Percentiles rank a stretch among this genome's conserved stretches.
Evolutionary conservation across 306 rosid genomes (phyloP).

Genomic region (Rosa rugosa): DNA sequence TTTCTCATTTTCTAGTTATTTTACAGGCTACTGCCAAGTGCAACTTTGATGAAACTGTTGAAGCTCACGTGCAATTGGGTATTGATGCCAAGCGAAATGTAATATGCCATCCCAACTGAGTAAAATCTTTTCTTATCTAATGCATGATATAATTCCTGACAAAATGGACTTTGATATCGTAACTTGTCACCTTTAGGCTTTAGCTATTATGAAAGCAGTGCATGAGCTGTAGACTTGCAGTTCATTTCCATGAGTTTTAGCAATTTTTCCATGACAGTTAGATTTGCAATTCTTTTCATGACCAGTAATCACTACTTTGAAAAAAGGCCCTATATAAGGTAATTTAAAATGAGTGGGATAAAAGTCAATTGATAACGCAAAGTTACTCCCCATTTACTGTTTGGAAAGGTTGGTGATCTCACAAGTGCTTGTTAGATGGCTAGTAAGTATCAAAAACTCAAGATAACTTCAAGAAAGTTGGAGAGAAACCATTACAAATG

Average conservation of each 20-base stretch:
- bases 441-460: background rate
- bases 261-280: background rate
- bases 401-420: slow-evolving; percentile 6
- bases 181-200: background rate
- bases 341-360: background rate
- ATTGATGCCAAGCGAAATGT: slow-evolving; percentile 91
- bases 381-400: background rate
- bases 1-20: slow-evolving; percentile 35
- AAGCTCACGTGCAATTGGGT: slow-evolving; percentile 85
- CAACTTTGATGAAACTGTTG: slow-evolving; percentile 90
- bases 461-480: background rate
- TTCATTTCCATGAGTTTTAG: background rate
- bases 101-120: slow-evolving; percentile 21
- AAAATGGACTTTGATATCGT: background rate
- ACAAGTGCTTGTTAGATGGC: background rate
- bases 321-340: background rate
- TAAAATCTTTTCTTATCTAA: slow-evolving; percentile 6
- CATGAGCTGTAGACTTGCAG: background rate
- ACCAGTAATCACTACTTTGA: background rate
- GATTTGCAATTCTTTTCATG: background rate
- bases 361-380: background rate
- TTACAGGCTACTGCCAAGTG: slow-evolving; percentile 66
- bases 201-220: background rate
- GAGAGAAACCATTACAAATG: background rate
- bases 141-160: background rate